Evolutionary conservation across 2,329 filamentous ascomycete genomes (phyloP).

Genomic region (Colletotrichum sp.): DNA sequence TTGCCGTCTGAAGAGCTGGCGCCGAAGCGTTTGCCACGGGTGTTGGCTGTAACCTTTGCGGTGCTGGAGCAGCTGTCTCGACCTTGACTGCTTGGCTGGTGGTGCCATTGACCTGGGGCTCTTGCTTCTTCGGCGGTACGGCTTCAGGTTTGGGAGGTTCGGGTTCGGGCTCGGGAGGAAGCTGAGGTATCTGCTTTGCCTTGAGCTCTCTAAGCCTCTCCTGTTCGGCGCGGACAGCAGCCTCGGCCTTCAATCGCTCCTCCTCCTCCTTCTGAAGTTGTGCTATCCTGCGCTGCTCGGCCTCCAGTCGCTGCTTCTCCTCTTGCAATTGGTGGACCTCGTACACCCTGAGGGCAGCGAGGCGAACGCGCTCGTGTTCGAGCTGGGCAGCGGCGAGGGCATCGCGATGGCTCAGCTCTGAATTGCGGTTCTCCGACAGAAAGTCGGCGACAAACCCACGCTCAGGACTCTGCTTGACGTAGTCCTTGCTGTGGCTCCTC

Average conservation of each 20-base stretch:
- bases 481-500: constrained; percentile 32
- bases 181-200: constrained; percentile 48
- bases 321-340: constrained; percentile 52
- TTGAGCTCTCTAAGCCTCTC: constrained; percentile 51
- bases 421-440: constrained; percentile 66
- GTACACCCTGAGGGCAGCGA: constrained; percentile 52
- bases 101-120: constrained; percentile 24
- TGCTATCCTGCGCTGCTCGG: constrained; percentile 47
- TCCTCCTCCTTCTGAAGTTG: constrained; percentile 51
- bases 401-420: constrained; percentile 66
- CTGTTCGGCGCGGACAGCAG: constrained; percentile 51
- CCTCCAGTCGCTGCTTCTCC: constrained; percentile 44
- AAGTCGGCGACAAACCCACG: constrained; percentile 60
- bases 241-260: constrained; percentile 49
- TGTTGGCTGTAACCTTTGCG: constrained; percentile 9
- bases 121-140: constrained; percentile 18
- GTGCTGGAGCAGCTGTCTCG: not conserved
- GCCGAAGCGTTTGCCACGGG: constrained; percentile 13
- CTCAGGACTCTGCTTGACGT: constrained; percentile 46
- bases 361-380: constrained; percentile 69
- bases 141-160: constrained; percentile 30
- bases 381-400: constrained; percentile 69
- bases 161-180: constrained; percentile 40
- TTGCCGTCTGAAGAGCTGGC: constrained; percentile 1
- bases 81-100: constrained; percentile 15